phyloP scores from a whole-genome alignment of 2,329 filamentous ascomycete genomes.

The Fusarium dimerum region DNA sequence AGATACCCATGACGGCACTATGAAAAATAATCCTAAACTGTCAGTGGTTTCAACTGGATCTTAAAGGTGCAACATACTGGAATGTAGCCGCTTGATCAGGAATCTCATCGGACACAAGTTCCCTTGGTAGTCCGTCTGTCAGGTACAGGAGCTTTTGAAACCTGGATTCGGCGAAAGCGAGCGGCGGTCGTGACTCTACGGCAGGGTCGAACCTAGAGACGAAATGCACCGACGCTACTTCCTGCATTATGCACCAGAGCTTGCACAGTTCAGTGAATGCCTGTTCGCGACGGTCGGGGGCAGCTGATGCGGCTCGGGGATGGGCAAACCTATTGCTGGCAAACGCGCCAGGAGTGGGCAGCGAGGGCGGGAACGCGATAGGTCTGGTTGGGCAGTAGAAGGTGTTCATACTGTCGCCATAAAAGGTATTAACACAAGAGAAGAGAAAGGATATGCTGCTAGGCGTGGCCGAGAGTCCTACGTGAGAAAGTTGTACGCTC shows the following conservation, averaged over 20 bases:
- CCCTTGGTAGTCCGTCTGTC: background rate
- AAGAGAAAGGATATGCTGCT: background rate
- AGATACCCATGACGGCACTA: background rate
- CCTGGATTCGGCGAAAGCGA: background rate
- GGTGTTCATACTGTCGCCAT: background rate
- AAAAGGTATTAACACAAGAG: background rate
- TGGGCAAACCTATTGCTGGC: conserved; percentile 16
- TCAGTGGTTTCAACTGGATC: background rate
- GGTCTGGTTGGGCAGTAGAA: conserved; percentile 2
- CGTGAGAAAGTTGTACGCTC: conserved; percentile 1
- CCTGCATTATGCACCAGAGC: conserved; percentile 21
- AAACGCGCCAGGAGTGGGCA: conserved; percentile 10
- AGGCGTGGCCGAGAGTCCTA: background rate
- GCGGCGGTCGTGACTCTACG: background rate
- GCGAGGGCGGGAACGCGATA: conserved; percentile 13
- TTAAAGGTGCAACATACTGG: background rate
- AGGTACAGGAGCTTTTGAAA: background rate
- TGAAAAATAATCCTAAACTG: background rate
- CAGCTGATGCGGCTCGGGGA: conserved; percentile 15
- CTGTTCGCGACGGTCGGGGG: conserved; percentile 15
- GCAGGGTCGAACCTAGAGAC: background rate
- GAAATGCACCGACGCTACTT: conserved; percentile 15
- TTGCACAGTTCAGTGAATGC: conserved; percentile 16
- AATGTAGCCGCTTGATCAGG: background rate
- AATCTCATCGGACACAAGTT: background rate